These are phyloP conservation scores for Tylopilus balloui DNA, from an alignment of 768 basidiomycete species.

Conservation along the genomic window DNA sequence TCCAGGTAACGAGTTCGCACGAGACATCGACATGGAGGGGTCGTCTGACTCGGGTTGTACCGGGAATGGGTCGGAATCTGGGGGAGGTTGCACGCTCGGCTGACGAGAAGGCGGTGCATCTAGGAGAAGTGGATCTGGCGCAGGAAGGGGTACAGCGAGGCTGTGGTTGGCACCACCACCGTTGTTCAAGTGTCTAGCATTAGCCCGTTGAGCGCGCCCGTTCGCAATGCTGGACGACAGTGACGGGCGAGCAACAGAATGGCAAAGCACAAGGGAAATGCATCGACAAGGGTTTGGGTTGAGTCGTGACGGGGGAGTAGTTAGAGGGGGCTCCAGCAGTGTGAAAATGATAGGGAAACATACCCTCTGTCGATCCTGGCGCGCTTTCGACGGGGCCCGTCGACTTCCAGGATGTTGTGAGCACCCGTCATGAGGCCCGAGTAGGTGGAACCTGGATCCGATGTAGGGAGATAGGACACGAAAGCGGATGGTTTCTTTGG, in stretches of 20 bases:
- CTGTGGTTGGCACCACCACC: slow-evolving; percentile 33
- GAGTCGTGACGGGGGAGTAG: slow-evolving; percentile 19
- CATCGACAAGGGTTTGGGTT: slow-evolving; percentile 30
- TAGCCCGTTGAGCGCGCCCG: slow-evolving; percentile 70
- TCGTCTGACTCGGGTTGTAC: slow-evolving; percentile 58
- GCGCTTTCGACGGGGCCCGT: slow-evolving; percentile 68
- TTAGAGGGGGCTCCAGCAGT: slow-evolving; percentile 21
- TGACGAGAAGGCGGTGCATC: slow-evolving; percentile 38
- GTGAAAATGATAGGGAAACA: slow-evolving; percentile 33
- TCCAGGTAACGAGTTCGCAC: slow-evolving; percentile 51
- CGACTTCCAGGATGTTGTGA: slow-evolving; percentile 51
- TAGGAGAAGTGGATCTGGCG: slow-evolving; percentile 37
- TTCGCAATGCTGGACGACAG: slow-evolving; percentile 44
- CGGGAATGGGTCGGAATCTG: slow-evolving; percentile 49
- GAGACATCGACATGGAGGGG: slow-evolving; percentile 48
- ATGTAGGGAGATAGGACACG: slow-evolving; percentile 76
- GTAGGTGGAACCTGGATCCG: slow-evolving; percentile 88
- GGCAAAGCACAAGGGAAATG: slow-evolving; percentile 7
- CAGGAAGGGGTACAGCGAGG: slow-evolving; percentile 21
- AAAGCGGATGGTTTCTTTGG: slow-evolving; percentile 66
- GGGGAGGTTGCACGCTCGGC: slow-evolving; percentile 37
- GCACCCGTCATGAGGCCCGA: slow-evolving; percentile 68
- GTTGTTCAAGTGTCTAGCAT: slow-evolving; percentile 60
- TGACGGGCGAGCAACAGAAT: slow-evolving; percentile 12
- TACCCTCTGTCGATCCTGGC: slow-evolving; percentile 71